phyloP scores from a whole-genome alignment of 306 rosid genomes.

The Vicia faba region DNA sequence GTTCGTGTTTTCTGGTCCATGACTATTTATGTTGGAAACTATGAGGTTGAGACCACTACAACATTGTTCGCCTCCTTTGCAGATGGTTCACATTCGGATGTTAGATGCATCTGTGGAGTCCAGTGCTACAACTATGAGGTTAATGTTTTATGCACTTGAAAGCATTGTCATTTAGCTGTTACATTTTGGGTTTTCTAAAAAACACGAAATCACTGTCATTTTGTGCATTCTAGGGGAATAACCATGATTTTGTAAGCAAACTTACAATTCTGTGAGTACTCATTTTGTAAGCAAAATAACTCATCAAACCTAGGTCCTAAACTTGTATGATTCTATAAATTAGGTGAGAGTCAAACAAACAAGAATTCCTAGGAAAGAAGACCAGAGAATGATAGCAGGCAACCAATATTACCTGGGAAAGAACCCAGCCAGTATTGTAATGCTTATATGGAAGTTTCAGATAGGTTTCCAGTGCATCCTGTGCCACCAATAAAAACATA shows the following conservation, averaged over 20 bases:
- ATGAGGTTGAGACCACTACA: background rate
- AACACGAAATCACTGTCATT: background rate
- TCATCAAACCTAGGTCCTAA: background rate
- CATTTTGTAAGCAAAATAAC: background rate
- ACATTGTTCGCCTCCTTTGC: background rate
- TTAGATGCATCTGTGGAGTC: background rate
- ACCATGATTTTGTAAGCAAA: background rate
- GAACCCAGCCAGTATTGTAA: slow-evolving; percentile 96
- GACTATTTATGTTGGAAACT: background rate
- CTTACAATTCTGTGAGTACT: background rate
- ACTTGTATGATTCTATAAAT: background rate
- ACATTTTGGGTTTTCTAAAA: background rate
- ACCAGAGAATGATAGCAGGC: slow-evolving; percentile 15
- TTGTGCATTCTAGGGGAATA: background rate
- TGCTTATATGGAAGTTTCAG: slow-evolving; percentile 88
- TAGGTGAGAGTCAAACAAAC: slow-evolving; percentile 3
- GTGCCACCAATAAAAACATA: slow-evolving; percentile 39
- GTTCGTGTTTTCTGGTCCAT: background rate
- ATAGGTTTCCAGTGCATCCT: slow-evolving; percentile 91
- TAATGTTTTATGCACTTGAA: background rate
- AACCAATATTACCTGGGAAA: slow-evolving; percentile 76
- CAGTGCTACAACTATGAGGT: background rate
- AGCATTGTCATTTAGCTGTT: background rate
- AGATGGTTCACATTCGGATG: background rate
- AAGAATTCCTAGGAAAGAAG: slow-evolving; percentile 27